Base-by-base conservation (phyloP, 2,329 filamentous ascomycete genomes). In the Neonectria sp. region DNA sequence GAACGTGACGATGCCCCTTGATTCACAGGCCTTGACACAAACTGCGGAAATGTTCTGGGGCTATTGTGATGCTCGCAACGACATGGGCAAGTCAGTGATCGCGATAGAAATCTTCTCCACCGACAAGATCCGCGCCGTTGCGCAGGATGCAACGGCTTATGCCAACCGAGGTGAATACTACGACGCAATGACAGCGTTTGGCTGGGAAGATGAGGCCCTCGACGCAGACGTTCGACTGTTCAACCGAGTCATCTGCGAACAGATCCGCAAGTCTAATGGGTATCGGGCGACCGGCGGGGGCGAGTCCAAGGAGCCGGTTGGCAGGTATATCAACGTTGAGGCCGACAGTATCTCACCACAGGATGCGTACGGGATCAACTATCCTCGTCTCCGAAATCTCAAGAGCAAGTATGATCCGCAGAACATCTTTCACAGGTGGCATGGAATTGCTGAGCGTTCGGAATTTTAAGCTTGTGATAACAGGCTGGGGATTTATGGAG, bases 151-250 rank as follows among this genome's bases (percentile, higher is more conserved):
- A 1, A 87, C 82, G 6, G 82, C 85, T 0, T 85, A 85, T 63
- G 82, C 83, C 4, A 85, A 83, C 67, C 79, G 85, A 5, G 83
- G 82, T 8, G 73, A 73, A 6, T 83, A 83, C 43, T 83, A 83
- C 67, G 84, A 86, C 55, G 81, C 81, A 2, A 76, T 83, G 58
- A 78, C 83, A 2, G 71, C 74, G 6, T 77, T 83, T 33, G 77
- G 79, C 12, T 86, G 85, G 84, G 77, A 78, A 2, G 78, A 83
- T 43, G 43, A 73, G 4, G 72, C 68, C 7, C 77, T 81, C 25
- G 84, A 86, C 65, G 35, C 37, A 1, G 74, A 78, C 11, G 77
- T 83, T 24, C 77, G 82, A 0, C 70, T 73, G 3, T 83, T 83
- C 73, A 84, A 83, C 21, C 73, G 82, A 3, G 72, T 75, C 12